These are phyloP conservation scores for Candida sanyaensis DNA, from an alignment of 1,139 yeast genomes.

Conservation along the genomic window DNA sequence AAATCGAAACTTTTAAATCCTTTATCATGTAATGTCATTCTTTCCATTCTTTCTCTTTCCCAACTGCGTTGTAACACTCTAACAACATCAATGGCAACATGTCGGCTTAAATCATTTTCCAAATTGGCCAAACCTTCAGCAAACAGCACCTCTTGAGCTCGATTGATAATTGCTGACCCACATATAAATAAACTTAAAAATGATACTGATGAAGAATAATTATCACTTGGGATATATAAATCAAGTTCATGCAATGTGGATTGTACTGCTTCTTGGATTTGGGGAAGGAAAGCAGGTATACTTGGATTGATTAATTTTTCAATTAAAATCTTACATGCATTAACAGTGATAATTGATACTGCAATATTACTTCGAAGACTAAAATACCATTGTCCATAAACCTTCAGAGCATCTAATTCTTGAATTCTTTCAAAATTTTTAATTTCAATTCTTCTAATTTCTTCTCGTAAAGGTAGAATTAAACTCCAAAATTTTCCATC, in stretches of 20 bases:
- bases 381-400: slow-evolving; percentile 2
- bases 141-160: slow-evolving; percentile 6
- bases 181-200: slow-evolving; percentile 9
- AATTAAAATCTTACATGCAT: slow-evolving; percentile 10
- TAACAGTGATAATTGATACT: slow-evolving; percentile 10
- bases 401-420: slow-evolving; percentile 5
- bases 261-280: slow-evolving; percentile 10
- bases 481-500: slow-evolving; percentile 9
- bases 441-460: slow-evolving; percentile 6
- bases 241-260: slow-evolving; percentile 9
- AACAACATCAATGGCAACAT: slow-evolving; percentile 9
- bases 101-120: slow-evolving; percentile 6
- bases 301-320: slow-evolving; percentile 12
- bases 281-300: slow-evolving; percentile 10
- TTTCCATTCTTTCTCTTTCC: slow-evolving; percentile 10
- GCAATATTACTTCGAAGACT: slow-evolving; percentile 11
- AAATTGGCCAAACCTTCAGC: slow-evolving; percentile 3
- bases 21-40: slow-evolving; percentile 9
- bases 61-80: slow-evolving; percentile 8
- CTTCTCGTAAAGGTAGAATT: slow-evolving; percentile 5
- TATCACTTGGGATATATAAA: slow-evolving; percentile 7
- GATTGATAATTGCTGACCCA: slow-evolving; percentile 8
- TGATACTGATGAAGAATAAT: slow-evolving; percentile 11
- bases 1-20: slow-evolving; percentile 12
- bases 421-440: slow-evolving; percentile 1